Conservation (phyloP, 2,329 filamentous ascomycete genomes). For the Fusarium domesticum region DNA sequence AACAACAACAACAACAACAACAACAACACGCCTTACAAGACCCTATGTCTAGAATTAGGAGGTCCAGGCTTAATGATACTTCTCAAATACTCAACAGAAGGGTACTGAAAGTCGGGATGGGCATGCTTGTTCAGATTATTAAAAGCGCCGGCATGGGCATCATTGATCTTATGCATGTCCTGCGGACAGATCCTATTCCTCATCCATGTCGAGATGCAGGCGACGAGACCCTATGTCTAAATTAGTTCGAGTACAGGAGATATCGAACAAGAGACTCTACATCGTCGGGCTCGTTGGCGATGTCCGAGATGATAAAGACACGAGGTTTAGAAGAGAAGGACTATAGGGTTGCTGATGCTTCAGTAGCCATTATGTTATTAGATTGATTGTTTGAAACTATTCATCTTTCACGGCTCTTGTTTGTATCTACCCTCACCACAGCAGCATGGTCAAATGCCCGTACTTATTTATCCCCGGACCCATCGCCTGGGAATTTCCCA, state of each 20-base stretch:
- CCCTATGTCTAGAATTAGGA: no score
- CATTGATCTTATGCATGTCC: slow-evolving; percentile 42
- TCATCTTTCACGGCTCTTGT: no score
- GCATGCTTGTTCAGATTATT: slow-evolving; percentile 49
- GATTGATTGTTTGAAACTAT: not conserved
- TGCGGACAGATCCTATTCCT: slow-evolving; percentile 39
- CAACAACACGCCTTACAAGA: no score
- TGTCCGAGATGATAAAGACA: slow-evolving; percentile 43
- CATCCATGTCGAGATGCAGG: slow-evolving; percentile 46
- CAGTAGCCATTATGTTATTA: no score
- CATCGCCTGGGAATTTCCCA: not conserved
- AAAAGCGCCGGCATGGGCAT: slow-evolving; percentile 42
- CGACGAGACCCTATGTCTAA: slow-evolving; percentile 46
- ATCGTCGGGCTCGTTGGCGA: slow-evolving; percentile 47
- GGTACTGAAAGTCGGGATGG: slow-evolving; percentile 42
- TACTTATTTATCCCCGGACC: not conserved
- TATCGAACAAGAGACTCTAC: slow-evolving; percentile 43
- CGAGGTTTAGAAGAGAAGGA: slow-evolving; percentile 31
- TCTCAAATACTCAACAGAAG: slow-evolving; percentile 35
- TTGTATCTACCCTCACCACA: no score
- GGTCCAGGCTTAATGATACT: slow-evolving; percentile 39
- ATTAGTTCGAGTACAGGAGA: slow-evolving; percentile 46
- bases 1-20: not conserved
- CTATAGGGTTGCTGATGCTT: no score
- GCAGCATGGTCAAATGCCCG: not conserved